A percentile compares a stretch with the other conserved stretches of the same genome.
phyloP scores from a whole-genome alignment of 2,329 filamentous ascomycete genomes.

The Leptodontidium sp. region DNA sequence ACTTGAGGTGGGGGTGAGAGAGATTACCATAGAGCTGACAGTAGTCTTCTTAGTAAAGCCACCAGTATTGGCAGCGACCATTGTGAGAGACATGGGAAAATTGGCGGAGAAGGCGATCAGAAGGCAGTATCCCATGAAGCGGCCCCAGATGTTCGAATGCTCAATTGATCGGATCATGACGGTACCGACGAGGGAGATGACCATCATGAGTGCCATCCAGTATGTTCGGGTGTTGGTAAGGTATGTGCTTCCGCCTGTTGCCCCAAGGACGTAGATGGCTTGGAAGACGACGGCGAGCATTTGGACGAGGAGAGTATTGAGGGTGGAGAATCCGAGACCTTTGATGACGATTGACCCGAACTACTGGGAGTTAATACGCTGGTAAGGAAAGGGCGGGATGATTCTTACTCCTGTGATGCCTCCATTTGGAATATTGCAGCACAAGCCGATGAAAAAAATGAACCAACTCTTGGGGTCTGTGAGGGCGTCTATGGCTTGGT shows the following conservation, averaged over 20 bases:
- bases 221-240: slow-evolving; percentile 16
- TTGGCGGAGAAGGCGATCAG: slow-evolving; percentile 67
- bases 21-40: slow-evolving; percentile 61
- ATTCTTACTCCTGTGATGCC: slow-evolving; percentile 49
- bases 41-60: slow-evolving; percentile 72
- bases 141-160: slow-evolving; percentile 50
- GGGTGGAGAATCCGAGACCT: slow-evolving; percentile 48
- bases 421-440: slow-evolving; percentile 47
- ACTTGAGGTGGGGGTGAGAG: too few species aligned
- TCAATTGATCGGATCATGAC: slow-evolving; percentile 62
- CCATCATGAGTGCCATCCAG: slow-evolving; percentile 20
- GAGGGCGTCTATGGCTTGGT: slow-evolving; percentile 31
- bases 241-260: slow-evolving; percentile 8
- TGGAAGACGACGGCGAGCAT: slow-evolving; percentile 64
- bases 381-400: background rate
- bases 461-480: slow-evolving; percentile 33
- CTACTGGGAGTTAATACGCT: slow-evolving; percentile 10
- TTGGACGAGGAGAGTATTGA: slow-evolving; percentile 54
- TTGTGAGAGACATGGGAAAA: slow-evolving; percentile 46
- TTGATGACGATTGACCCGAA: slow-evolving; percentile 50
- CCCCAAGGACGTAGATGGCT: slow-evolving; percentile 24
- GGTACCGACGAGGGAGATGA: slow-evolving; percentile 60
- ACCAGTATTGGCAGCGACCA: slow-evolving; percentile 69
- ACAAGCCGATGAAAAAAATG: slow-evolving; percentile 32
- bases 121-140: slow-evolving; percentile 61